Evolutionary conservation across 345 rosid genomes (phyloP).

Genomic region (Acer campestre): DNA sequence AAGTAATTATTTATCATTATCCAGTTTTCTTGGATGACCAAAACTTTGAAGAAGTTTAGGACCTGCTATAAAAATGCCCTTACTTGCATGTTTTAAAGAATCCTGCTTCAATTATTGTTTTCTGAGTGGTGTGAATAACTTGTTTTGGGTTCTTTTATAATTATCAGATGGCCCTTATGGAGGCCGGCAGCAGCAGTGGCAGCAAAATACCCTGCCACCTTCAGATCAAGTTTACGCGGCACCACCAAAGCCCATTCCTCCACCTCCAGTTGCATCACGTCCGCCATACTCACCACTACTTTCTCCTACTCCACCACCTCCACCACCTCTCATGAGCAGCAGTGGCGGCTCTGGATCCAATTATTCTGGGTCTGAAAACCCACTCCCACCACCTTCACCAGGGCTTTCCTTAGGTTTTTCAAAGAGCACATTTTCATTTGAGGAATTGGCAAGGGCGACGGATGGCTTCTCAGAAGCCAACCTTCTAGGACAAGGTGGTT

Average conservation of each 20-base stretch:
- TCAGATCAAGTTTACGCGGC: conserved; percentile 34
- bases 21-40: neutral
- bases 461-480: conserved; percentile 67
- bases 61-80: neutral
- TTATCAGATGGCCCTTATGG: conserved; percentile 56
- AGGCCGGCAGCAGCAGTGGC: conserved; percentile 64
- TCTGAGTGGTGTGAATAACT: neutral
- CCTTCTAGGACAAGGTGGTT: conserved; percentile 73
- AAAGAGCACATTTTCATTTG: conserved; percentile 64
- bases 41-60: neutral
- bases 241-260: conserved; percentile 40
- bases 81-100: neutral
- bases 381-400: conserved; percentile 67
- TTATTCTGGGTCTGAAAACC: conserved; percentile 53
- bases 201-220: conserved; percentile 58
- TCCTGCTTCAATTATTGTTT: neutral
- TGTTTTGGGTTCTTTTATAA: neutral
- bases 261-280: conserved; percentile 34
- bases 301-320: conserved; percentile 32
- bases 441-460: conserved; percentile 61
- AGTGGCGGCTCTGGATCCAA: conserved; percentile 68
- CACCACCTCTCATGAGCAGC: conserved; percentile 51
- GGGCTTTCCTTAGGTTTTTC: conserved; percentile 60
- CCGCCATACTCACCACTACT: conserved; percentile 28
- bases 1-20: neutral